These are phyloP conservation scores for Suillus sp. DNA, from an alignment of 768 basidiomycete species.

Conservation along the genomic window DNA sequence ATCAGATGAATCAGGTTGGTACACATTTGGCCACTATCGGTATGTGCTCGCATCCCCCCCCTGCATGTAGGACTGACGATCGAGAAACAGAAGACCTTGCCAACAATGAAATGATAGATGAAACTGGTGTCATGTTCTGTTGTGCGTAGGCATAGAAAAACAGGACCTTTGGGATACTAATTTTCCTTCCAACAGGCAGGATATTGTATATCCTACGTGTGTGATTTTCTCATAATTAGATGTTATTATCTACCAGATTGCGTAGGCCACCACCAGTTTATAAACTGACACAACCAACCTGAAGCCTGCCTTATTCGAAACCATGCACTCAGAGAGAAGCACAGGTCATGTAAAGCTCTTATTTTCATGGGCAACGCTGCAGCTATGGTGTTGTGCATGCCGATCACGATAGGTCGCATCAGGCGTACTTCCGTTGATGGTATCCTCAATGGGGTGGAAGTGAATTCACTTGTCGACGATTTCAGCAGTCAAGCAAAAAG, in stretches of 20 bases:
- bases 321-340: neutral
- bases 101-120: neutral
- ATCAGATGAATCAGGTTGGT: neutral
- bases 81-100: neutral
- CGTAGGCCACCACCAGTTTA: conserved; percentile 8
- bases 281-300: neutral
- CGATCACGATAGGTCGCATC: neutral
- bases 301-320: neutral
- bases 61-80: rapidly evolving
- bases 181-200: too few species aligned
- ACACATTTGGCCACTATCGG: neutral
- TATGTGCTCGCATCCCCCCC: neutral
- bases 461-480: neutral
- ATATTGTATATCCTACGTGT: too few species aligned
- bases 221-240: too few species aligned
- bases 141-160: neutral
- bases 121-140: neutral
- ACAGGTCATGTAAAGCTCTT: neutral
- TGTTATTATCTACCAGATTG: neutral
- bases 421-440: neutral
- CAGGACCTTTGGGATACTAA: too few species aligned
- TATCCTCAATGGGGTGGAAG: neutral
- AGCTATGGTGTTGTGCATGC: conserved; percentile 1
- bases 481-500: neutral
- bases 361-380: neutral